Conservation (phyloP, 2,329 filamentous ascomycete species). For the Calonectria hawksworthii region DNA sequence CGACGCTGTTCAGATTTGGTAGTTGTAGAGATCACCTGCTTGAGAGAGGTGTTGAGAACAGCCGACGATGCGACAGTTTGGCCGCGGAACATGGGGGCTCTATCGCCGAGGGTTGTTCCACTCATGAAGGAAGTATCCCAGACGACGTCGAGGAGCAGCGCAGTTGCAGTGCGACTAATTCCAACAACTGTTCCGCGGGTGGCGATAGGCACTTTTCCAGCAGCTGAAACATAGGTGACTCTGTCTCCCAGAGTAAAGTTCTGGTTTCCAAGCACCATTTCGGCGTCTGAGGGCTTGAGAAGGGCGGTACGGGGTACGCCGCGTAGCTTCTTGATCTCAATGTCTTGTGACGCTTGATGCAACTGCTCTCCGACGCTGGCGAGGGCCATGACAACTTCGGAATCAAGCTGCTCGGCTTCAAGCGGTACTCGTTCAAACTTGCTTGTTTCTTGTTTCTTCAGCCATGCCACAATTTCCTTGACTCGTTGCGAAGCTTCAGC, state of each 20-base stretch:
- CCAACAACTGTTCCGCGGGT: slow-evolving; percentile 95
- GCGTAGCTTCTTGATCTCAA: slow-evolving; percentile 78
- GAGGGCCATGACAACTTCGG: slow-evolving; percentile 85
- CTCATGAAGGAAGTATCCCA: slow-evolving; percentile 98
- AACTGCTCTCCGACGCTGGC: slow-evolving; percentile 80
- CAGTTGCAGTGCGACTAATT: slow-evolving; percentile 88
- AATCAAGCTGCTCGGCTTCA: slow-evolving; percentile 96
- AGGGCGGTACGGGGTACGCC: slow-evolving; percentile 89
- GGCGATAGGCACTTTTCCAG: slow-evolving; percentile 94
- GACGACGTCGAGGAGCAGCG: slow-evolving; percentile 88
- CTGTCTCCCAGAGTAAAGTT: slow-evolving; percentile 88
- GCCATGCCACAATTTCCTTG: slow-evolving; percentile 94
- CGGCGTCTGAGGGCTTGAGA: slow-evolving; percentile 95
- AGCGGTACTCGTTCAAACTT: slow-evolving; percentile 96
- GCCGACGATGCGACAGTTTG: slow-evolving; percentile 91
- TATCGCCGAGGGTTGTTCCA: slow-evolving; percentile 89
- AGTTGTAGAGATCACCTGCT: slow-evolving; percentile 82
- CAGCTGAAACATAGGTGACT: slow-evolving; percentile 91
- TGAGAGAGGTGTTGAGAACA: slow-evolving; percentile 88
- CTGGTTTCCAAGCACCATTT: slow-evolving; percentile 90
- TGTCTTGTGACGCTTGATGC: slow-evolving; percentile 63
- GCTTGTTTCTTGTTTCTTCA: slow-evolving; percentile 92
- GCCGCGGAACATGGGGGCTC: slow-evolving; percentile 93
- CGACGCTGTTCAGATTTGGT: slow-evolving; percentile 65
- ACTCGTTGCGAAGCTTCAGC: slow-evolving; percentile 82